phyloP scores from a whole-genome alignment of 352 stramenopile genomes.

The Halophytophthora polymorphica region DNA sequence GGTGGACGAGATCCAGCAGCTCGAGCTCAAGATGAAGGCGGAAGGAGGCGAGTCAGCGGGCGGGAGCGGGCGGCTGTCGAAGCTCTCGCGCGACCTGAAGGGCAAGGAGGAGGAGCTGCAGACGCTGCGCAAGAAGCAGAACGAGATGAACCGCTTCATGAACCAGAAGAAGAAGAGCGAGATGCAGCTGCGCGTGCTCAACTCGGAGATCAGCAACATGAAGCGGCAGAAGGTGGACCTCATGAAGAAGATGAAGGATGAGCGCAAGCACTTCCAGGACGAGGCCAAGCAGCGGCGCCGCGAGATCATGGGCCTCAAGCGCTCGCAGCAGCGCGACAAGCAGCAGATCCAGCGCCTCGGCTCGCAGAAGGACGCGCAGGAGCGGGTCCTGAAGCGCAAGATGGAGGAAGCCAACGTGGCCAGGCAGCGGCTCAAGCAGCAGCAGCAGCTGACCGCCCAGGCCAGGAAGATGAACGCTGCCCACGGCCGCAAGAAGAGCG shows the following conservation, averaged over 20 bases:
- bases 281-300: conserved; percentile 72
- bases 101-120: conserved; percentile 74
- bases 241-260: conserved; percentile 84
- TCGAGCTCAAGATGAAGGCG: conserved; percentile 57
- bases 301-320: conserved; percentile 81
- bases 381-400: conserved; percentile 83
- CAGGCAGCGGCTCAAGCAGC: conserved; percentile 81
- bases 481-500: conserved; percentile 50
- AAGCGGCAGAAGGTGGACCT: conserved; percentile 89
- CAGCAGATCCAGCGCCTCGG: conserved; percentile 81
- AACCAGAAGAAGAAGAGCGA: conserved; percentile 87
- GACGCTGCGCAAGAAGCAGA: conserved; percentile 76
- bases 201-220: conserved; percentile 82
- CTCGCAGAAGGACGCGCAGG: conserved; percentile 80
- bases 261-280: conserved; percentile 82
- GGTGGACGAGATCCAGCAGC: conserved; percentile 72
- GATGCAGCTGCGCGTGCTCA: conserved; percentile 77
- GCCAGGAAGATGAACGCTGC: conserved; percentile 61
- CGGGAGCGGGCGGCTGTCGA: conserved; percentile 52
- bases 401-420: conserved; percentile 83
- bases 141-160: conserved; percentile 79
- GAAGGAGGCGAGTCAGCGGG: conserved; percentile 56
- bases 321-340: conserved; percentile 77
- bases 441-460: conserved; percentile 73
- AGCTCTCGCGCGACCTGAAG: conserved; percentile 74